Conservation (phyloP, 1,284 basidiomycete genomes). For the Moniliella sp. region DNA sequence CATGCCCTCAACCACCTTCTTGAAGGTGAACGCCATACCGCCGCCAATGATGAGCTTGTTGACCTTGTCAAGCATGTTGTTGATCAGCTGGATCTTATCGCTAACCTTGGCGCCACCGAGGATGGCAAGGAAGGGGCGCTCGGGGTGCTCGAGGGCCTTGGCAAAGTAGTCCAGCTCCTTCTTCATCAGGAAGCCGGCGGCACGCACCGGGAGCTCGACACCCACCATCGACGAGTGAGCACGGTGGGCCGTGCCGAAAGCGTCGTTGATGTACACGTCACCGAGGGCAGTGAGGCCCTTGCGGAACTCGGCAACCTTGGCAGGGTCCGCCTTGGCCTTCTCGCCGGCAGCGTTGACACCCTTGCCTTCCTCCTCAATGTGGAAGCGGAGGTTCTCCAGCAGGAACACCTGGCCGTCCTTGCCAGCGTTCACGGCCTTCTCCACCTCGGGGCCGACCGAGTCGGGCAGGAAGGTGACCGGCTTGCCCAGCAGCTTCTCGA, state of each 20-base stretch:
- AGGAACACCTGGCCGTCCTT: slow-evolving; percentile 61
- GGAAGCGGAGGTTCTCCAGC: slow-evolving; percentile 92
- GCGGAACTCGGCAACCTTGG: slow-evolving; percentile 62
- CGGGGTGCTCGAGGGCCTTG: slow-evolving; percentile 81
- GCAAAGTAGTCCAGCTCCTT: slow-evolving; percentile 98
- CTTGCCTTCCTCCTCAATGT: slow-evolving; percentile 90
- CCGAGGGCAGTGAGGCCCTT: slow-evolving; percentile 69
- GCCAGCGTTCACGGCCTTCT: slow-evolving; percentile 51
- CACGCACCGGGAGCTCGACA: slow-evolving; percentile 72
- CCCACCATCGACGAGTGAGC: slow-evolving; percentile 98
- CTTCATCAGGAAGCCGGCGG: slow-evolving; percentile 88
- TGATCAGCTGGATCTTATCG: slow-evolving; percentile 95
- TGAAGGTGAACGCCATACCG: slow-evolving; percentile 98
- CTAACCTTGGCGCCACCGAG: slow-evolving; percentile 96
- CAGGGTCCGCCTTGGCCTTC: slow-evolving; percentile 74
- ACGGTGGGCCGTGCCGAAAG: slow-evolving; percentile 92
- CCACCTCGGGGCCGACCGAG: slow-evolving; percentile 65
- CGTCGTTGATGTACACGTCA: slow-evolving; percentile 94
- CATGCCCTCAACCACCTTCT: slow-evolving; percentile 70
- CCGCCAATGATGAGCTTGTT: slow-evolving; percentile 88
- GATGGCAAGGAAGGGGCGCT: slow-evolving; percentile 88
- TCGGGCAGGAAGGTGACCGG: slow-evolving; percentile 58
- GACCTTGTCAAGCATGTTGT: slow-evolving; percentile 98
- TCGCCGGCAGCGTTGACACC: slow-evolving; percentile 74
- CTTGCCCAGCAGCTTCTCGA: slow-evolving; percentile 34